phyloP scores from a whole-genome alignment of 2,329 filamentous ascomycete species.

The Calonectria montana region DNA sequence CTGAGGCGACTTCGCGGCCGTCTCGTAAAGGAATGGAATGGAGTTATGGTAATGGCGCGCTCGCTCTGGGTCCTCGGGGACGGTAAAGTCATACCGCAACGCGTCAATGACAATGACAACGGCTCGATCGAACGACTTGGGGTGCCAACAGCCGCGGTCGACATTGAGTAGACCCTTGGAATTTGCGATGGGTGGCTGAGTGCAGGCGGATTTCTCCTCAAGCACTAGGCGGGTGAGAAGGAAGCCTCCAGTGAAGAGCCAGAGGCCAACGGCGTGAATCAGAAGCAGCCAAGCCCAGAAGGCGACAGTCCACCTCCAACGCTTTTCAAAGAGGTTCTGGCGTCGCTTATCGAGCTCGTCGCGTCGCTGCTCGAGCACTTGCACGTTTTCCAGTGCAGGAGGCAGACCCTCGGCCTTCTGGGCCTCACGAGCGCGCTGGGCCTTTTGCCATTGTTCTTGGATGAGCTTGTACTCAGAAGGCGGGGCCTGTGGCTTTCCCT shows the following conservation, averaged over 20 bases:
- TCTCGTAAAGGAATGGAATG: constrained; percentile 88
- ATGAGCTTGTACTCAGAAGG: constrained; percentile 63
- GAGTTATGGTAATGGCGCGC: constrained; percentile 81
- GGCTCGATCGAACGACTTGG: constrained; percentile 91
- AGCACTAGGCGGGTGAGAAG: constrained; percentile 87
- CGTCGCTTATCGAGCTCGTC: constrained; percentile 60
- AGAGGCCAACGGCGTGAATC: constrained; percentile 84
- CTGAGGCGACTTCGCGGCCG: constrained; percentile 76
- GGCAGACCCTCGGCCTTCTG: constrained; percentile 50
- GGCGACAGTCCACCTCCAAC: constrained; percentile 69
- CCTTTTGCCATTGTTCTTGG: constrained; percentile 64
- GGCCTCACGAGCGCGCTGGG: constrained; percentile 61
- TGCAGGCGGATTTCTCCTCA: constrained; percentile 79
- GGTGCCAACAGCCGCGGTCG: constrained; percentile 90
- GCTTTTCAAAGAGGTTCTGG: constrained; percentile 61
- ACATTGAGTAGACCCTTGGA: constrained; percentile 53
- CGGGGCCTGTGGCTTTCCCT: constrained; percentile 35
- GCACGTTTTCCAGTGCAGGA: constrained; percentile 48
- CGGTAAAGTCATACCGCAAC: constrained; percentile 94
- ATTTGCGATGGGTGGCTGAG: constrained; percentile 72
- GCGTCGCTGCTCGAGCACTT: constrained; percentile 57
- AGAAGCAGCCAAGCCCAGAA: constrained; percentile 79
- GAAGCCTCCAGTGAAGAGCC: constrained; percentile 95
- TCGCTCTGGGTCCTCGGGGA: constrained; percentile 68
- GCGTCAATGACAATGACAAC: constrained; percentile 93